Evolutionary conservation across 2,329 filamentous ascomycete genomes (phyloP).

Genomic region (Stenocarpella maydis): DNA sequence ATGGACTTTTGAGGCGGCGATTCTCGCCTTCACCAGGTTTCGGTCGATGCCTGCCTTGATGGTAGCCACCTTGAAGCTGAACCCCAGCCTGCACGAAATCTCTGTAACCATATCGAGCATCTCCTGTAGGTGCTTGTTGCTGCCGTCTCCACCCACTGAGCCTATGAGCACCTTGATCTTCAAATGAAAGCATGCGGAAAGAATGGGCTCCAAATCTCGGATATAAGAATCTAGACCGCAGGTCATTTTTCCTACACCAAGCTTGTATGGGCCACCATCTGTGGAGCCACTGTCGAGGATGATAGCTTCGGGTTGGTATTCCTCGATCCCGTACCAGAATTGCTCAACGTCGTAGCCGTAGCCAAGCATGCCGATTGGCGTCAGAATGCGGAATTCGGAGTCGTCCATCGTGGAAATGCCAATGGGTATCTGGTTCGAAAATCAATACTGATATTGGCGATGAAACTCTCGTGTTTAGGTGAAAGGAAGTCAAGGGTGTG

Average conservation of each 20-base stretch:
- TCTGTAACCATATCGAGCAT: not conserved
- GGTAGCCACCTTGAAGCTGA: not conserved
- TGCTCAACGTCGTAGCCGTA: slow-evolving; percentile 40
- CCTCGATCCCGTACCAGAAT: not conserved
- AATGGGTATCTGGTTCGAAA: no score
- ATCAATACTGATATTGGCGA: no score
- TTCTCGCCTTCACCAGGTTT: not conserved
- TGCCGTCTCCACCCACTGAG: slow-evolving; percentile 55
- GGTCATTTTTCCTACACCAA: slow-evolving; percentile 37
- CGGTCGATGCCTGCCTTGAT: not conserved
- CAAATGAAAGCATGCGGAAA: slow-evolving; percentile 36
- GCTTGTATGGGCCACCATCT: slow-evolving; percentile 39
- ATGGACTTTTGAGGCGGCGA: not conserved
- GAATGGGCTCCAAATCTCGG: slow-evolving; percentile 35
- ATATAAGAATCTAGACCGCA: slow-evolving; percentile 31
- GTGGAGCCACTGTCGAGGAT: slow-evolving; percentile 42
- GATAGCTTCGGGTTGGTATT: slow-evolving; percentile 33
- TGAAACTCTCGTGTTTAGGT: no score
- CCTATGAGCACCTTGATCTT: slow-evolving; percentile 37
- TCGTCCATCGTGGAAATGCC: no score
- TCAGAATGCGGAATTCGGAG: slow-evolving; percentile 38
- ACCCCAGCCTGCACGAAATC: not conserved
- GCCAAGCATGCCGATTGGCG: slow-evolving; percentile 41
- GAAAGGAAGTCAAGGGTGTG: no score
- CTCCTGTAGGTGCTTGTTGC: slow-evolving; percentile 41